These are phyloP conservation scores for Colletotrichum magnum DNA, from an alignment of 2,329 filamentous ascomycete species.

Conservation along the genomic window DNA sequence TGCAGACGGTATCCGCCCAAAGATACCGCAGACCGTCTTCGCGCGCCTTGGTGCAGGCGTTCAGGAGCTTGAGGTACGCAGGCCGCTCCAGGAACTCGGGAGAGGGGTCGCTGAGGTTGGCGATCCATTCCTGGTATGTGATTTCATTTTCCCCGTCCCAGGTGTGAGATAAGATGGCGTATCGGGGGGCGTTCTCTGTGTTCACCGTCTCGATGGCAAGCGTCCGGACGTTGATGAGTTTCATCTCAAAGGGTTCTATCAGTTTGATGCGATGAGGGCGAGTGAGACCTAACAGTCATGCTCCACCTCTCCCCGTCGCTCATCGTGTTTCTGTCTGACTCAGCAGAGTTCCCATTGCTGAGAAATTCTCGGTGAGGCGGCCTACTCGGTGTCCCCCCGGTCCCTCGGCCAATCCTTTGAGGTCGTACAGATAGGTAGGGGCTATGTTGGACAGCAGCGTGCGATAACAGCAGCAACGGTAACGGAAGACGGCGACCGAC, in stretches of 20 bases:
- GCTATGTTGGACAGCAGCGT: too few species aligned
- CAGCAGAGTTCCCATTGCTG: background rate
- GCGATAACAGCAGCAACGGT: too few species aligned
- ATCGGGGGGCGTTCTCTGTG: constrained; percentile 40
- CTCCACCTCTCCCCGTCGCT: background rate
- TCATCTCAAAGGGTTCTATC: constrained; percentile 41
- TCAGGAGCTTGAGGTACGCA: constrained; percentile 29
- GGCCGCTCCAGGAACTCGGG: constrained; percentile 19
- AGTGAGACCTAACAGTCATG: background rate
- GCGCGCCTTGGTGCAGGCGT: constrained; percentile 22
- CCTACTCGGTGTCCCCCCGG: too few species aligned
- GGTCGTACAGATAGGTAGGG: too few species aligned
- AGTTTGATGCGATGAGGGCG: background rate
- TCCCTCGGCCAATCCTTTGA: too few species aligned
- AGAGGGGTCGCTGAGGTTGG: background rate
- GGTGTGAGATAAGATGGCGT: constrained; percentile 55
- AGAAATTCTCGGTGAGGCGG: background rate
- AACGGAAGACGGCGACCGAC: too few species aligned
- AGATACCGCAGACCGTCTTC: constrained; percentile 41
- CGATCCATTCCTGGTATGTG: constrained; percentile 44
- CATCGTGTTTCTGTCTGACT: background rate
- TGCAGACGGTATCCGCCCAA: constrained; percentile 52
- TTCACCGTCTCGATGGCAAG: constrained; percentile 44
- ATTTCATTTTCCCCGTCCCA: constrained; percentile 50
- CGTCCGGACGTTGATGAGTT: constrained; percentile 46